Conservation (phyloP, 345 rosid genomes). For the Punica granatum region DNA sequence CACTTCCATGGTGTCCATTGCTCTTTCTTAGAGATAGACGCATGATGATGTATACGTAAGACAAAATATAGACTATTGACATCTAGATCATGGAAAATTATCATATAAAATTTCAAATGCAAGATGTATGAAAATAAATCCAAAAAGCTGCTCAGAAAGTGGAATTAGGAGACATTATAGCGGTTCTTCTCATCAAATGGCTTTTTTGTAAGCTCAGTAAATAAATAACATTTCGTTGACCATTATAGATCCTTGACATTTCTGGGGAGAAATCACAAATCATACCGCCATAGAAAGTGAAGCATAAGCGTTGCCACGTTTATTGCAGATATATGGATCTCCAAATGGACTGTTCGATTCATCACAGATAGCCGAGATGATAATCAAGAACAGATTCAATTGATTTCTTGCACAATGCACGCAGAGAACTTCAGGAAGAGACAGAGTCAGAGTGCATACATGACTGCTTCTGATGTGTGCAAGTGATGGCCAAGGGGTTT, state of each 20-base stretch:
- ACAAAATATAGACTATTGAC: constrained; percentile 8
- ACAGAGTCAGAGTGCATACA: constrained; percentile 4
- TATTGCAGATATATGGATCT: constrained; percentile 14
- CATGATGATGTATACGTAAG: constrained; percentile 18
- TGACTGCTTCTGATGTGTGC: too few species aligned
- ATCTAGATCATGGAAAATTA: constrained; percentile 9
- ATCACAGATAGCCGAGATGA: constrained; percentile 17
- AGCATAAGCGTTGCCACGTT: constrained; percentile 19
- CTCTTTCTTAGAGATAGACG: constrained; percentile 2
- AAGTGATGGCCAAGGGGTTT: too few species aligned
- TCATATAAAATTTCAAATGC: too few species aligned
- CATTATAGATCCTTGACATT: too few species aligned
- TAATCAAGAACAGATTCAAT: constrained; percentile 15
- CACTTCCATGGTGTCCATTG: background rate
- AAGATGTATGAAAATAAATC: too few species aligned
- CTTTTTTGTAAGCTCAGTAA: too few species aligned
- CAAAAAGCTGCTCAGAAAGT: too few species aligned
- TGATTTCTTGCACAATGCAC: constrained; percentile 9
- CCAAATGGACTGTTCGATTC: constrained; percentile 20
- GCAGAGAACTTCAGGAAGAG: background rate
- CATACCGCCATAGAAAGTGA: constrained; percentile 22
- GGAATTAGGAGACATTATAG: too few species aligned
- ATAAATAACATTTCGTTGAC: too few species aligned
- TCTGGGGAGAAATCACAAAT: too few species aligned
- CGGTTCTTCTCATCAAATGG: too few species aligned